Base-by-base conservation (phyloP, 1,139 yeast genomes). In the Debaryomyces fabryi region DNA sequence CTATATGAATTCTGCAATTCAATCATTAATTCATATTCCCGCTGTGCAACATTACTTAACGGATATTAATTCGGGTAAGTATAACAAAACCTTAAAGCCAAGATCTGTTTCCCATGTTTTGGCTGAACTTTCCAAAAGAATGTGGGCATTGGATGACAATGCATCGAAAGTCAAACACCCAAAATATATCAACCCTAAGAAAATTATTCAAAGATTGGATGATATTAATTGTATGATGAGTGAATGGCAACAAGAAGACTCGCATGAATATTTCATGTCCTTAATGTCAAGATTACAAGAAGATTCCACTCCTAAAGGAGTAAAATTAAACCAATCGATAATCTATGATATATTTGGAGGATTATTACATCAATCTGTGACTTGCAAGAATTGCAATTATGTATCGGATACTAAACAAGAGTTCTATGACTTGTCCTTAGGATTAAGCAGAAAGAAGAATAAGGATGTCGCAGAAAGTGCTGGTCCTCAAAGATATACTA, bases 161-260 rank as follows among this genome's bases (percentile, higher is more conserved):
- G 52, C 53, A 54, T 44, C 42, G 49, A 52, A 50, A 45, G 42
- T 50, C 56, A 39, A 58, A 55, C 42, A 42, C 42, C 53, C 59
- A 3, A 74, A 76, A 52, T 84, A 76, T 58, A 74, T 86, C 50
- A 85, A 88, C 62, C 97, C 97, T 4, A 83, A 84, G 57, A 82
- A 80, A 58, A 75, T 92, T 57, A 85, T 91, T 48, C 76, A 78
- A 46, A 76, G 93, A 53, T 72, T 92, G 49, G 88, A 82, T 46
- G 96, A 90, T 58, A 90, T 92, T 59, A 92, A 92, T 66, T 90
- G 96, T 63, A 87, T 89, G 95, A 90, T 92, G 96, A 85, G 92
- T 36, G 93, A 86, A 64, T 91, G 96, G 96, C 92, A 90, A 66
- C 99, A 93, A 67, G 98, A 93, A 68, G 99, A 93, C 66, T 88